A percentile compares a stretch with the other conserved stretches of the same genome.
phyloP scores from a whole-genome alignment of 805 yeast genomes.

The Alloascoidea hylecoeti region DNA sequence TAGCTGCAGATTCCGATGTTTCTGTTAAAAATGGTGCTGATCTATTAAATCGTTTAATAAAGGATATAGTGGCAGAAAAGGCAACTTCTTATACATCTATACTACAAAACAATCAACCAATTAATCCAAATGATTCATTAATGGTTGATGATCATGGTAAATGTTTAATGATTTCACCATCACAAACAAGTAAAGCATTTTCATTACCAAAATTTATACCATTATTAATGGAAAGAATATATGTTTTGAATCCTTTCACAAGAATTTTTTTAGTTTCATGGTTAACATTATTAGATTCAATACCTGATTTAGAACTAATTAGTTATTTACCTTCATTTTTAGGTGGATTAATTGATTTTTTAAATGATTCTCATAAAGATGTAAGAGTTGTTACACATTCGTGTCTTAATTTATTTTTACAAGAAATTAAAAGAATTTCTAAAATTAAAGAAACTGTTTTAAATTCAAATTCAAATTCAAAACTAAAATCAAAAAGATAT shows the following conservation, averaged over 20 bases:
- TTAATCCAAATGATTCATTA: slow-evolving; percentile 5
- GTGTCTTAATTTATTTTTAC: slow-evolving; percentile 57
- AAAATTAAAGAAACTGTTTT: slow-evolving; percentile 46
- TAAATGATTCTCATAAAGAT: slow-evolving; percentile 76
- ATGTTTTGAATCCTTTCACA: slow-evolving; percentile 85
- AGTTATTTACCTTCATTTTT: slow-evolving; percentile 81
- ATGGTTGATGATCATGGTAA: not conserved
- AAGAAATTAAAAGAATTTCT: slow-evolving; percentile 68
- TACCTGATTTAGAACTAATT: slow-evolving; percentile 81
- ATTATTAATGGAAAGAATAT: slow-evolving; percentile 78
- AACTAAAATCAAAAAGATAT: too few species aligned
- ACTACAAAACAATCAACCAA: slow-evolving; percentile 30
- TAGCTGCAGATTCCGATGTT: slow-evolving; percentile 82
- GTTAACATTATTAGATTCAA: slow-evolving; percentile 84
- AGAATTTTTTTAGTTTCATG: slow-evolving; percentile 86
- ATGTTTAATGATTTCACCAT: slow-evolving; percentile 14
- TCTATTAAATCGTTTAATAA: slow-evolving; percentile 74
- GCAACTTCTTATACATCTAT: slow-evolving; percentile 79
- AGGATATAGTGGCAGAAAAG: slow-evolving; percentile 90
- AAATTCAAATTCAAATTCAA: slow-evolving; percentile 8
- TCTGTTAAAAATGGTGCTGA: slow-evolving; percentile 95
- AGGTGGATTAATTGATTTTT: slow-evolving; percentile 67
- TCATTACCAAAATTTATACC: slow-evolving; percentile 84
- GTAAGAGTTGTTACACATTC: slow-evolving; percentile 78
- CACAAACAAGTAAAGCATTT: slow-evolving; percentile 55